A percentile compares a stretch with the other conserved stretches of the same genome.
These are phyloP conservation scores for Fusarium torreyae DNA, from an alignment of 2,329 filamentous ascomycete species.

Conservation along the genomic window DNA sequence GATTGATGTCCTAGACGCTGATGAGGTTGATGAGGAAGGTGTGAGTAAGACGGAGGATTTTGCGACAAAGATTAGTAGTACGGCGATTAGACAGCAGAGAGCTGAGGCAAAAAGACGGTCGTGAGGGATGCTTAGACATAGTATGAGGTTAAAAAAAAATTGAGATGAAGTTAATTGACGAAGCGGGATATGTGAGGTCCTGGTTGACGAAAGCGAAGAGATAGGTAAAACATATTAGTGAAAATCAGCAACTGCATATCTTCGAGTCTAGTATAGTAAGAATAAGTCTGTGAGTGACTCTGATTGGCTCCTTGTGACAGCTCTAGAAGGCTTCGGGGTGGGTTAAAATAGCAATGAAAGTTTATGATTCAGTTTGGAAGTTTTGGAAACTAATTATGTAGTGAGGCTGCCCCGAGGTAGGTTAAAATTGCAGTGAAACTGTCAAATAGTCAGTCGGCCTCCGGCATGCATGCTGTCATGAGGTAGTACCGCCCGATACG, in stretches of 20 bases:
- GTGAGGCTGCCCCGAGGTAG: too few species aligned
- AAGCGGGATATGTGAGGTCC: not conserved
- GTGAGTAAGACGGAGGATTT: slow-evolving; percentile 72
- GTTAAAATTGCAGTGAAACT: too few species aligned
- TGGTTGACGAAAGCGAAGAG: not conserved
- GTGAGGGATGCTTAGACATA: slow-evolving; percentile 1
- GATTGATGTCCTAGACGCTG: slow-evolving; percentile 86
- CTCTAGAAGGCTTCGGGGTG: too few species aligned
- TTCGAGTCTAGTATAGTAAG: too few species aligned
- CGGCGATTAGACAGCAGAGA: slow-evolving; percentile 77
- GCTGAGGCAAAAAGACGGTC: slow-evolving; percentile 52
- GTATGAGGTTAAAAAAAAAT: not conserved
- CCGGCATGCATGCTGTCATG: too few species aligned
- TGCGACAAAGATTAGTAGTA: slow-evolving; percentile 91
- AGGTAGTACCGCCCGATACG: too few species aligned
- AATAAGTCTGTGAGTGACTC: too few species aligned
- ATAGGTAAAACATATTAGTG: not conserved
- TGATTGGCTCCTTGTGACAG: too few species aligned
- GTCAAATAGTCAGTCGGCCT: too few species aligned
- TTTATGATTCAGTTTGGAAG: too few species aligned
- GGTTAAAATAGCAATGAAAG: too few species aligned
- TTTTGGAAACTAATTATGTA: too few species aligned
- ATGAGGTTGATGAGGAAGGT: slow-evolving; percentile 53
- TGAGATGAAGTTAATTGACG: not conserved
- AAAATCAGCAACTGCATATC: not conserved